Evolutionary conservation across 352 stramenopile genomes (phyloP).

Genomic region (Globisporangium irregulare): DNA sequence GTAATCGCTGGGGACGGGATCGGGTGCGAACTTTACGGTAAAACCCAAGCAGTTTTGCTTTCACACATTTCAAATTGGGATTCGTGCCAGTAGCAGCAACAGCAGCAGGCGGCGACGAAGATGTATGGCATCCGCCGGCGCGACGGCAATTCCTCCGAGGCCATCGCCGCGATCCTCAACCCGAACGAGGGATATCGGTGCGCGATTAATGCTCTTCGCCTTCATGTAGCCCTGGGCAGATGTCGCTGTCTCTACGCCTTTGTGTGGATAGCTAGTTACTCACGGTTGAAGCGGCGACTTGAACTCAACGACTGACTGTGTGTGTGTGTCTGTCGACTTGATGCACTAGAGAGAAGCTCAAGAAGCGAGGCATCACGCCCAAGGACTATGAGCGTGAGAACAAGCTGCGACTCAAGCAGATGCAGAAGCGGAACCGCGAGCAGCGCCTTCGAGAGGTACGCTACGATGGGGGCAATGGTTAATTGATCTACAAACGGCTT

Average conservation of each 20-base stretch:
- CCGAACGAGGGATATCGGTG: constrained; percentile 60
- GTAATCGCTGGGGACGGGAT: background rate
- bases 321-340: background rate
- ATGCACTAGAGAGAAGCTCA: constrained; percentile 49
- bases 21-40: background rate
- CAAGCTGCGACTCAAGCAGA: constrained; percentile 53
- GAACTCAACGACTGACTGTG: background rate
- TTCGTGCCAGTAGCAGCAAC: background rate
- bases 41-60: constrained; percentile 4
- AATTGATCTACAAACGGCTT: background rate
- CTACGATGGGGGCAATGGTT: background rate
- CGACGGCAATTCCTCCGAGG: constrained; percentile 68
- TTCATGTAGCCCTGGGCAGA: background rate
- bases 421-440: constrained; percentile 60
- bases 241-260: background rate
- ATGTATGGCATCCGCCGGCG: constrained; percentile 44
- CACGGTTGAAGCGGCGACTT: background rate
- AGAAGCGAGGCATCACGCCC: constrained; percentile 45
- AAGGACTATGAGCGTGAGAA: constrained; percentile 69
- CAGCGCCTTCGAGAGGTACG: constrained; percentile 39
- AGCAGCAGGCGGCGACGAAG: background rate
- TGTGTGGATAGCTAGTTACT: background rate
- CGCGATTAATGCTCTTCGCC: background rate
- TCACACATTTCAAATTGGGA: background rate
- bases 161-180: constrained; percentile 59